A percentile compares a stretch with the other conserved stretches of the same genome.
Conservation (phyloP, 192 early-diverging fungal species). For the Coemansia sp. region DNA sequence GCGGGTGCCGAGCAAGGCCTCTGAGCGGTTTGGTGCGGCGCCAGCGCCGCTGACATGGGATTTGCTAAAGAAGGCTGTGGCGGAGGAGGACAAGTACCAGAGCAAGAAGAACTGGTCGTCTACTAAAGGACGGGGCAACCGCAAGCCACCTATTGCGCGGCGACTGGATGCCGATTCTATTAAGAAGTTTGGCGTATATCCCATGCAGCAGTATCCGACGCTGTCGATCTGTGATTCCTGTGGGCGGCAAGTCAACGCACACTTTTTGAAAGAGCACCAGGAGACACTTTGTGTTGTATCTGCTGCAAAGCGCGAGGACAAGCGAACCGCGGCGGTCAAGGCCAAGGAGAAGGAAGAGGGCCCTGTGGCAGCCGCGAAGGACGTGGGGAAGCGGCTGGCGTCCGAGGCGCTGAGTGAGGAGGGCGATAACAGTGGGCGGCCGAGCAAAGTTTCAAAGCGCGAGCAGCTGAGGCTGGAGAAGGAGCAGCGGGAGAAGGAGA, state of each 20-base stretch:
- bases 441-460: conserved; percentile 34
- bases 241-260: conserved; percentile 44
- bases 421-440: conserved; percentile 18
- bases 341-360: conserved; percentile 6
- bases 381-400: conserved; percentile 25
- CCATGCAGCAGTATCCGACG: conserved; percentile 37
- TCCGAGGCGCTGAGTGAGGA: conserved; percentile 21
- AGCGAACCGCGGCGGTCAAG: background rate
- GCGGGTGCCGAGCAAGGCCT: background rate
- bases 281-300: conserved; percentile 44
- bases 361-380: background rate
- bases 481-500: conserved; percentile 39
- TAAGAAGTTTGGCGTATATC: conserved; percentile 52
- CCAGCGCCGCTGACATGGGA: conserved; percentile 45
- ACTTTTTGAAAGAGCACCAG: conserved; percentile 50
- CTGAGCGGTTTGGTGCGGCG: conserved; percentile 17
- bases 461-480: conserved; percentile 43
- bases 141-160: conserved; percentile 53
- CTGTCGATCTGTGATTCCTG: conserved; percentile 51
- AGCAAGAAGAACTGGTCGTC: conserved; percentile 59
- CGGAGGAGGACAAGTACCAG: conserved; percentile 57
- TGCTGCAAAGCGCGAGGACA: conserved; percentile 32
- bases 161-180: conserved; percentile 49
- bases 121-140: conserved; percentile 54
- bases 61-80: conserved; percentile 53